These are phyloP conservation scores for Selaginella moellendorffii DNA, from an alignment of 75 land plant species.

Conservation along the genomic window DNA sequence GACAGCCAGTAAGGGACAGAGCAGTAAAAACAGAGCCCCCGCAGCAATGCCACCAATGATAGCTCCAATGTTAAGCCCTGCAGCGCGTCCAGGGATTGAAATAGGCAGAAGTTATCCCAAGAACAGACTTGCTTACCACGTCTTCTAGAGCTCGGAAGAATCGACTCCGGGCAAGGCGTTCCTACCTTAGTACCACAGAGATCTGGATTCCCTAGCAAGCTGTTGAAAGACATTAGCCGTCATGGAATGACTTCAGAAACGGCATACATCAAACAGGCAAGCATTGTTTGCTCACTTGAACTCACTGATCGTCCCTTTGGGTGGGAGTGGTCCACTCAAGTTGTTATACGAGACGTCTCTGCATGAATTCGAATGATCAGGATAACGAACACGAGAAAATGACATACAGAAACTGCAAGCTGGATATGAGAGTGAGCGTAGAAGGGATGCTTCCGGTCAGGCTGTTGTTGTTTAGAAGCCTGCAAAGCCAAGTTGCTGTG, in stretches of 20 bases:
- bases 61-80: constrained; percentile 68
- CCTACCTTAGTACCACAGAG: constrained; percentile 27
- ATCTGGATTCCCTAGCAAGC: constrained; percentile 19
- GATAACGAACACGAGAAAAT: neutral
- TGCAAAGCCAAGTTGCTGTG: too few species aligned
- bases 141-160: constrained; percentile 24
- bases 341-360: constrained; percentile 92
- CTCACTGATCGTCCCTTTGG: constrained; percentile 82
- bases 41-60: constrained; percentile 80
- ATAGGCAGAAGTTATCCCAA: constrained; percentile 15
- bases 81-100: too few species aligned
- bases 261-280: constrained; percentile 18
- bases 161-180: constrained; percentile 22
- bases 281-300: constrained; percentile 98
- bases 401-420: constrained; percentile 92
- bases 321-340: constrained; percentile 68
- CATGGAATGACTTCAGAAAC: neutral
- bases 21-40: constrained; percentile 64
- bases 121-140: constrained; percentile 20
- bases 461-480: constrained; percentile 91
- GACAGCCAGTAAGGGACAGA: constrained; percentile 65
- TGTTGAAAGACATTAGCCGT: constrained; percentile 1
- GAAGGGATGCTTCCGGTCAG: constrained; percentile 57
- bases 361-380: constrained; percentile 13
- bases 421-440: constrained; percentile 47